phyloP scores from a whole-genome alignment of 1,139 yeast genomes.

The Kazachstania sp. region DNA sequence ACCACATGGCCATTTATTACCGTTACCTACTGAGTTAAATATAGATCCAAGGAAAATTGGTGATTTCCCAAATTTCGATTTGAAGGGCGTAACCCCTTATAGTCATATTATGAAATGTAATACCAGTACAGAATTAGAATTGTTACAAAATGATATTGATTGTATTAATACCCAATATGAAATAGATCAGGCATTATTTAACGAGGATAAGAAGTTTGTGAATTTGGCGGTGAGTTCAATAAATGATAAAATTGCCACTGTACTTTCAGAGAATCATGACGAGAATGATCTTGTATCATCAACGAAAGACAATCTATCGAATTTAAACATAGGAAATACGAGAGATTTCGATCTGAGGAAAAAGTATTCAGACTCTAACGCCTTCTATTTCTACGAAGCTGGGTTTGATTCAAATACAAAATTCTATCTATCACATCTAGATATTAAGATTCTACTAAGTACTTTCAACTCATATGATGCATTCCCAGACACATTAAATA shows the following conservation, averaged over 20 bases:
- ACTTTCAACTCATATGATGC: constrained; percentile 54
- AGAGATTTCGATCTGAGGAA: constrained; percentile 11
- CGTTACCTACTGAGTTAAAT: constrained; percentile 47
- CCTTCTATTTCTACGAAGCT: constrained; percentile 63
- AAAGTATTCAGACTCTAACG: constrained; percentile 32
- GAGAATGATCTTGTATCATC: not conserved
- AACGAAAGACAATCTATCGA: not conserved
- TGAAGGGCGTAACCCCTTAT: constrained; percentile 35
- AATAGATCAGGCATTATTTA: constrained; percentile 49
- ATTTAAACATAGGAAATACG: constrained; percentile 6
- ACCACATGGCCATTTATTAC: constrained; percentile 49
- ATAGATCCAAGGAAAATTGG: constrained; percentile 32
- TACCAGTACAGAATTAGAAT: constrained; percentile 41
- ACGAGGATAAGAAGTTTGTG: constrained; percentile 52
- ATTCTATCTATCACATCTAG: constrained; percentile 69
- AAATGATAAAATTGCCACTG: constrained; percentile 35
- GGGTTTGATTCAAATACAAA: constrained; percentile 54
- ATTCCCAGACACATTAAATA: constrained; percentile 58
- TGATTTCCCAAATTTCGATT: constrained; percentile 37
- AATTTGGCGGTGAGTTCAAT: constrained; percentile 51
- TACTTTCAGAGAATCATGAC: constrained; percentile 10
- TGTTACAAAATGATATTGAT: constrained; percentile 37
- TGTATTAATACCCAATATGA: constrained; percentile 49
- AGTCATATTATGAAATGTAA: constrained; percentile 63
- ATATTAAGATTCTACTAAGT: constrained; percentile 59